Percentiles rank a stretch among this genome's conserved stretches.
Conservation (phyloP, 257 asterid genomes). For the Cruciata laevipes region DNA sequence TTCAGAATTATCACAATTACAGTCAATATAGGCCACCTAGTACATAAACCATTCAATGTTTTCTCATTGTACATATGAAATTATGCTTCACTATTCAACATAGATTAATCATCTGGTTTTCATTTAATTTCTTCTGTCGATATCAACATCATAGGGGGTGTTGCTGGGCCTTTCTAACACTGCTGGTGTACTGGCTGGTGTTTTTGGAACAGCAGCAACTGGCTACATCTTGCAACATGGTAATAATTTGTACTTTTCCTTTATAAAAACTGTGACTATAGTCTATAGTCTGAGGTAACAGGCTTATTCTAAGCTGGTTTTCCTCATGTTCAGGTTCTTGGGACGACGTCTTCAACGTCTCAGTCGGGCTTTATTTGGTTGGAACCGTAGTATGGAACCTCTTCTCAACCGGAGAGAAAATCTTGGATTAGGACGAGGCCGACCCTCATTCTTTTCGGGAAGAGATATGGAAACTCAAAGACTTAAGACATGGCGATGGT, state of each 20-base stretch:
- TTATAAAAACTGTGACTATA: background rate
- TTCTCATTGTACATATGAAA: background rate
- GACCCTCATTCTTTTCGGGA: background rate
- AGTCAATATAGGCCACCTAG: background rate
- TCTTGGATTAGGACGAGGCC: constrained; percentile 33
- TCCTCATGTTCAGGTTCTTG: constrained; percentile 56
- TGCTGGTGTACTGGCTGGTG: constrained; percentile 94
- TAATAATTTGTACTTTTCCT: constrained; percentile 19
- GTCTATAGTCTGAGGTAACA: background rate
- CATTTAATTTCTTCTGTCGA: constrained; percentile 3
- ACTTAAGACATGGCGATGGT: constrained; percentile 8
- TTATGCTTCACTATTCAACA: background rate
- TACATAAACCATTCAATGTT: background rate
- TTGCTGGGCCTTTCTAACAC: constrained; percentile 85
- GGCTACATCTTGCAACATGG: constrained; percentile 95
- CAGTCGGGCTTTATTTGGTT: constrained; percentile 71
- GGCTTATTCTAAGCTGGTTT: constrained; percentile 7
- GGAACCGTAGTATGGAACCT: constrained; percentile 82
- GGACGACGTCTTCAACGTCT: constrained; percentile 70
- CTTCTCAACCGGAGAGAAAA: constrained; percentile 85
- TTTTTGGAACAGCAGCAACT: constrained; percentile 84
- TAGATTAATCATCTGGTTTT: background rate
- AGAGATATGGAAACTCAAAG: background rate
- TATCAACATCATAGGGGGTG: constrained; percentile 53
- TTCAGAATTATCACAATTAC: no score